Percentiles rank a stretch among this genome's conserved stretches.
phyloP scores from a whole-genome alignment of 805 yeast species.

The Nakazawaea ishiwadae region DNA sequence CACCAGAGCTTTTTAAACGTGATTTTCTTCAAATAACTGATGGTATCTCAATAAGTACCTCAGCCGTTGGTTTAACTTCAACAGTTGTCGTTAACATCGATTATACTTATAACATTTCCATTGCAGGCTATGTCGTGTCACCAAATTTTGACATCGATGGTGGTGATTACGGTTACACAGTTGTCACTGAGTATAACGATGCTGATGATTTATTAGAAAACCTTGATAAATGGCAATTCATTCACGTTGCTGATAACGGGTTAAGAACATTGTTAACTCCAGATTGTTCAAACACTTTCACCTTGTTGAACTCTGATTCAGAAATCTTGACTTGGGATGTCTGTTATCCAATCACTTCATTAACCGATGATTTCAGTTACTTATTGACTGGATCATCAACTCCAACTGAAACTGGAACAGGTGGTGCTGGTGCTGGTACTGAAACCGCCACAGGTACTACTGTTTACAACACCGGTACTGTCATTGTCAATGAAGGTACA shows the following conservation, averaged over 20 bases:
- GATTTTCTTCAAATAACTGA: background rate
- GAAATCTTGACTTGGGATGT: constrained; percentile 3
- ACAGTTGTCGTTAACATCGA: constrained; percentile 9
- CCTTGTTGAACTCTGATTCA: constrained; percentile 2
- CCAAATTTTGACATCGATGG: constrained; percentile 7
- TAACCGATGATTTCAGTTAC: constrained; percentile 5
- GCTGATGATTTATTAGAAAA: constrained; percentile 5
- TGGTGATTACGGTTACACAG: constrained; percentile 10
- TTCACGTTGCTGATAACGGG: constrained; percentile 7
- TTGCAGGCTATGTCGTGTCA: constrained; percentile 7
- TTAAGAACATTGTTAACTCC: constrained; percentile 6
- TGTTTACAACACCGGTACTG: background rate
- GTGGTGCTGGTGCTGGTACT: background rate
- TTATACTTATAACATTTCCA: constrained; percentile 7
- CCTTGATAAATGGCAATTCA: constrained; percentile 10
- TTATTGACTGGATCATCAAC: background rate
- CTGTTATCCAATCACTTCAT: constrained; percentile 7
- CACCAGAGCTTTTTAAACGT: background rate
- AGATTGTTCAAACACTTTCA: constrained; percentile 10
- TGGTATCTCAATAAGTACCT: constrained; percentile 6
- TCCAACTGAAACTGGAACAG: background rate
- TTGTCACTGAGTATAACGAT: constrained; percentile 2
- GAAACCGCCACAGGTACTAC: background rate
- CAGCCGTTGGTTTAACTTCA: constrained; percentile 7
- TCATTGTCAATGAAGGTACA: constrained; percentile 4